Conservation (phyloP, 2,329 filamentous ascomycete genomes). For the Hypomyces rosellus region DNA sequence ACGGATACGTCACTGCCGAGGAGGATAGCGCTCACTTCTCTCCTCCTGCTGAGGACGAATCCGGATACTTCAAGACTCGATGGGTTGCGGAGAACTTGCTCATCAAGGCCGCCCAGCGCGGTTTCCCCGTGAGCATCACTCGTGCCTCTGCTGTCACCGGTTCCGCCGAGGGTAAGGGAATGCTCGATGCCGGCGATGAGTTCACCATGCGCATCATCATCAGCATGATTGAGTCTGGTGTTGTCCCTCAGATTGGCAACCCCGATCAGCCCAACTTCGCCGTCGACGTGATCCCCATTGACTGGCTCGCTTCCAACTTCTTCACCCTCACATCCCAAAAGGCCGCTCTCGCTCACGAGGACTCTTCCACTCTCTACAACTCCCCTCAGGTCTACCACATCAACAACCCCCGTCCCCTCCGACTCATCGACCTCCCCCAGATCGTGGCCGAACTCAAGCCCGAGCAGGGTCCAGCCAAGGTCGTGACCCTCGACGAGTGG, state of each 20-base stretch:
- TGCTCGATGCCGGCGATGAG: slow-evolving; percentile 17
- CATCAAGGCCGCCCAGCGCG: slow-evolving; percentile 18
- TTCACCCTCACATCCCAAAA: slow-evolving; percentile 15
- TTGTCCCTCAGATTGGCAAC: slow-evolving; percentile 17
- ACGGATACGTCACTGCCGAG: slow-evolving; percentile 14
- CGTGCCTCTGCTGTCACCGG: slow-evolving; percentile 17
- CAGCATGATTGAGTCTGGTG: slow-evolving; percentile 18
- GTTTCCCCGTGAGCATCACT: slow-evolving; percentile 20
- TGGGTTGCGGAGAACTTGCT: slow-evolving; percentile 22
- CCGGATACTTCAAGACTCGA: slow-evolving; percentile 22
- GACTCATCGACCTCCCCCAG: slow-evolving; percentile 16
- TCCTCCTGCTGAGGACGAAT: slow-evolving; percentile 19
- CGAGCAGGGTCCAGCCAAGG: slow-evolving; percentile 8
- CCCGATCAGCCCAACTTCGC: slow-evolving; percentile 18
- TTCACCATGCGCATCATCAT: slow-evolving; percentile 19
- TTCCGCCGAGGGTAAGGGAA: slow-evolving; percentile 12
- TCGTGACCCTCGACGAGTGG: slow-evolving; percentile 17
- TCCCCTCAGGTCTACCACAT: slow-evolving; percentile 18
- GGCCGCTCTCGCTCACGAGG: slow-evolving; percentile 4
- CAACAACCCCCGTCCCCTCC: slow-evolving; percentile 18
- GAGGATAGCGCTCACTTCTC: slow-evolving; percentile 18
- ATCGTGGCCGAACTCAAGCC: slow-evolving; percentile 15
- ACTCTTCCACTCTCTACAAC: background rate
- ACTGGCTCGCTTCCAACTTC: slow-evolving; percentile 18
- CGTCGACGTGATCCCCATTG: slow-evolving; percentile 19